Evolutionary conservation across 1,139 yeast genomes (phyloP), one percentile per base, ranked within the genome.

Genomic region (Lodderomyces parapsilosis): DNA sequence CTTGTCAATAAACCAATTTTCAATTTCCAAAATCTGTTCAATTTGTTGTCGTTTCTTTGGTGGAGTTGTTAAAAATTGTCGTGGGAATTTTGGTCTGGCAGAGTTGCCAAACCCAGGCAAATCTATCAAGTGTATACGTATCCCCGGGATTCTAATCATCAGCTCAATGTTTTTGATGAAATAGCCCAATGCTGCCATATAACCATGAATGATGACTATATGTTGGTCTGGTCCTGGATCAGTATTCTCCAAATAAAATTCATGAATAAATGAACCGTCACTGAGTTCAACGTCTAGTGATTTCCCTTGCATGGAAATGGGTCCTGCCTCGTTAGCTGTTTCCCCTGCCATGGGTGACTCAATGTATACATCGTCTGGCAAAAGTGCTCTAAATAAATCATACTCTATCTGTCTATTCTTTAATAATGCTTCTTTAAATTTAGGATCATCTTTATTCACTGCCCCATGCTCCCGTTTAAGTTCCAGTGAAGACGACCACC

Each of bases 101-200:
- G 75, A 68, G 46, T 71, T 71, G 5, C 78, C 78, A 52, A 71
- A 72, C 6, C 78, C 78, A 2, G 76, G 74, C 48, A 71, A 50
- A 46, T 72, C 78, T 36, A 72, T 60, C 11, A 65, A 54, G 47
- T 68, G 74, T 13, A 68, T 48, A 17, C 62, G 53, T 7, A 68
- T 39, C 0, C 73, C 66, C 1, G 69, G 63, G 40, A 64, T 63
- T 42, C 67, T 64, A 13, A 64, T 56, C 15, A 71, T 47, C 2
- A 50, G 49, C 47, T 70, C 76, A 34, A 68, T 56, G 45, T 71
- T 71, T 49, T 70, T 69, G 40, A 70, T 57, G 48, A 69, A 71
- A 51, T 65, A 71, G 2, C 77, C 78, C 45, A 66, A 55, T 1
- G 77, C 76, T 1, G 78, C 78, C 77, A 71, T 71, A 48, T 70